These are phyloP conservation scores for Umbelopsis ramanniana DNA, from an alignment of 192 early-diverging fungal species.

Conservation along the genomic window DNA sequence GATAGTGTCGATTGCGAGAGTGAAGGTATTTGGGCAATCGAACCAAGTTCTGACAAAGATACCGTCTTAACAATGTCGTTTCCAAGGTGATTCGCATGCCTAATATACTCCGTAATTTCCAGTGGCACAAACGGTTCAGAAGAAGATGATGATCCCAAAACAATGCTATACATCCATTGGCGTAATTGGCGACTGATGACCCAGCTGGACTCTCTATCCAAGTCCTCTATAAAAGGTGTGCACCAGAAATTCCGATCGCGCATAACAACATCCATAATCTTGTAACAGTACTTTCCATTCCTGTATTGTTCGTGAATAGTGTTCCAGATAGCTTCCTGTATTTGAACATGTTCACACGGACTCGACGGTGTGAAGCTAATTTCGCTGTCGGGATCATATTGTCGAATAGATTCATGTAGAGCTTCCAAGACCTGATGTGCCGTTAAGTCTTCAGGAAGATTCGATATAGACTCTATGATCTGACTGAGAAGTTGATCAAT, in stretches of 20 bases:
- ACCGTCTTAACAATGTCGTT: neutral
- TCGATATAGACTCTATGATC: slow-evolving; percentile 20
- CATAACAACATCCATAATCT: slow-evolving; percentile 47
- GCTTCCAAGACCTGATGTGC: slow-evolving; percentile 8
- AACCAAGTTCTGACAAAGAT: slow-evolving; percentile 12
- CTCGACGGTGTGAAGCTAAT: neutral
- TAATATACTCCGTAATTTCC: slow-evolving; percentile 46
- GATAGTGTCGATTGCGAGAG: neutral
- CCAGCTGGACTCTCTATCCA: slow-evolving; percentile 44
- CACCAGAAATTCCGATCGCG: slow-evolving; percentile 48
- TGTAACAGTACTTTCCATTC: slow-evolving; percentile 41
- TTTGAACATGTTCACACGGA: neutral
- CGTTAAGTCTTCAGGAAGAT: slow-evolving; percentile 20
- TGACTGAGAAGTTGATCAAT: neutral
- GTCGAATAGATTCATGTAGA: slow-evolving; percentile 28
- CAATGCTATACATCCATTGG: slow-evolving; percentile 46
- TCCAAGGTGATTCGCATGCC: slow-evolving; percentile 45
- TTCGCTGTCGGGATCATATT: slow-evolving; percentile 26
- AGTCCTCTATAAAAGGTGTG: slow-evolving; percentile 53
- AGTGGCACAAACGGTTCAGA: neutral
- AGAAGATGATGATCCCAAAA: slow-evolving; percentile 11
- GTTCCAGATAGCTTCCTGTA: neutral
- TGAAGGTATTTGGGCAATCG: slow-evolving; percentile 23
- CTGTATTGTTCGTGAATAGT: slow-evolving; percentile 25
- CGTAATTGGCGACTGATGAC: slow-evolving; percentile 44